Evolutionary conservation across 805 yeast genomes (phyloP).

Genomic region (Spathaspora passalidarum): DNA sequence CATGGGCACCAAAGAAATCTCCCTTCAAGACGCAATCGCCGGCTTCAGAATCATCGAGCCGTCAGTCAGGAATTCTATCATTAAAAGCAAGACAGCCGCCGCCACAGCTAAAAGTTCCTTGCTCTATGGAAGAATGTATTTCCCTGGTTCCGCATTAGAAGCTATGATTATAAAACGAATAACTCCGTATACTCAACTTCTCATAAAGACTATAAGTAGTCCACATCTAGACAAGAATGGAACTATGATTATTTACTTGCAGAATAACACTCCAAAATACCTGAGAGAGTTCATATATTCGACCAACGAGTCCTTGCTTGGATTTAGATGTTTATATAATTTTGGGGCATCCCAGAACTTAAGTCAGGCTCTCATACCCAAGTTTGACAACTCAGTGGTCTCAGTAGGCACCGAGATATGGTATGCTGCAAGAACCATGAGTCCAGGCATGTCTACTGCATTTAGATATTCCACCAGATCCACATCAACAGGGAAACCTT

Average conservation of each 20-base stretch:
- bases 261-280: slow-evolving; percentile 58
- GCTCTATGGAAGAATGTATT: slow-evolving; percentile 80
- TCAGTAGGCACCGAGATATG: slow-evolving; percentile 85
- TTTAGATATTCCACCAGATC: slow-evolving; percentile 82
- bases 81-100: background rate
- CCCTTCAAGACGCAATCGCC: slow-evolving; percentile 64
- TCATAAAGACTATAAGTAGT: slow-evolving; percentile 74
- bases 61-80: slow-evolving; percentile 9
- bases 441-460: slow-evolving; percentile 88
- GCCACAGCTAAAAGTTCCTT: slow-evolving; percentile 36
- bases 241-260: slow-evolving; percentile 66
- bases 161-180: slow-evolving; percentile 77
- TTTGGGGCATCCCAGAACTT: slow-evolving; percentile 36
- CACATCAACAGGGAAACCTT: slow-evolving; percentile 82
- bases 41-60: slow-evolving; percentile 65
- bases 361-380: slow-evolving; percentile 38
- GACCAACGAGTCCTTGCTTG: slow-evolving; percentile 79
- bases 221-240: slow-evolving; percentile 51
- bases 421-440: slow-evolving; percentile 79
- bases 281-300: slow-evolving; percentile 77
- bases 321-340: slow-evolving; percentile 76
- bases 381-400: slow-evolving; percentile 59
- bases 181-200: slow-evolving; percentile 56
- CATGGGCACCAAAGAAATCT: slow-evolving; percentile 47
- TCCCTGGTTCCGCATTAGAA: slow-evolving; percentile 84